A percentile compares a stretch with the other conserved stretches of the same genome.
Conservation (phyloP, 1,139 yeast genomes). For the Yamadazyma epiphylla region DNA sequence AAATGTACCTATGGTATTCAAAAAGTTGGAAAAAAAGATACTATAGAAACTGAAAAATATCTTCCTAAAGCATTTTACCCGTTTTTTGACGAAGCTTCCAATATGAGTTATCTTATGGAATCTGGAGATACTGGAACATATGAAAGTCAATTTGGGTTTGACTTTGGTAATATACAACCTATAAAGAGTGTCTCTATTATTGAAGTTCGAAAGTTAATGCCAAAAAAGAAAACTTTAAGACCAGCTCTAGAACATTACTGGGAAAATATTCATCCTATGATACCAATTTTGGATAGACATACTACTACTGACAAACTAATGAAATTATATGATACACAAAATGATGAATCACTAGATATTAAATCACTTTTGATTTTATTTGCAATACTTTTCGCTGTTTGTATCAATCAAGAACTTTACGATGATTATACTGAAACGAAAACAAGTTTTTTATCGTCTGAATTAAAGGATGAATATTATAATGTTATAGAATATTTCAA, state of each 20-base stretch:
- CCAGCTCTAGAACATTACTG: neutral
- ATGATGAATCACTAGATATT: neutral
- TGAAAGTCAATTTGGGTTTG: neutral
- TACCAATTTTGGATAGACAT: neutral
- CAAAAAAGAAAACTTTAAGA: neutral
- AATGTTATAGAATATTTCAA: neutral
- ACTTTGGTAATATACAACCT: neutral
- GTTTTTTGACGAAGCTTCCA: conserved; percentile 1
- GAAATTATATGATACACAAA: neutral
- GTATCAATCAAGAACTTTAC: neutral
- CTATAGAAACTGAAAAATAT: neutral
- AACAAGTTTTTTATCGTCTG: neutral
- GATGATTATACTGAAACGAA: neutral
- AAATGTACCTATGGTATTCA: neutral
- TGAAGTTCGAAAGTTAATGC: neutral
- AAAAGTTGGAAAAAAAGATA: no score
- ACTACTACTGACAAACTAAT: neutral
- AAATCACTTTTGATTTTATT: neutral
- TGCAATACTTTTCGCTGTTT: conserved; percentile 1
- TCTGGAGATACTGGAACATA: neutral
- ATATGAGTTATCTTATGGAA: conserved; percentile 1
- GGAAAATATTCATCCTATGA: conserved; percentile 1
- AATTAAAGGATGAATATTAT: neutral
- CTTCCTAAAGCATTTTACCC: conserved; percentile 1
- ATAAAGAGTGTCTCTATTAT: neutral